These are phyloP conservation scores for Xerocomellus dryophilus DNA, from an alignment of 768 basidiomycete genomes.

Conservation along the genomic window DNA sequence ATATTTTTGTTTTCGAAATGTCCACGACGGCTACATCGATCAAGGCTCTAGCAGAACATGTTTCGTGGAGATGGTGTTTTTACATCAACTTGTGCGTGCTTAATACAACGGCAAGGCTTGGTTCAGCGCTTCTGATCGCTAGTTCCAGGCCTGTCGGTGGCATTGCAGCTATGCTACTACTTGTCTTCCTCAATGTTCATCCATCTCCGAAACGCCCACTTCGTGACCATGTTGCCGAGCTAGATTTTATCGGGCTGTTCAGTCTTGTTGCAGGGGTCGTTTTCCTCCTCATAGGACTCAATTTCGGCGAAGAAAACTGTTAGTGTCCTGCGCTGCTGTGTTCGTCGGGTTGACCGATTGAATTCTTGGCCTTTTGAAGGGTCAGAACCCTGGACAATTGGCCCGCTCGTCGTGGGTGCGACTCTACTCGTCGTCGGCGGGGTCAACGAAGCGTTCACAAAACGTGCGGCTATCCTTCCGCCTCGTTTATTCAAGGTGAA, in stretches of 20 bases:
- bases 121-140: not conserved
- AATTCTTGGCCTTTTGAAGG: constrained; percentile 34
- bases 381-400: constrained; percentile 55
- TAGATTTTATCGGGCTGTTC: constrained; percentile 68
- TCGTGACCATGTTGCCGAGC: constrained; percentile 53
- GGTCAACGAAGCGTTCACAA: constrained; percentile 60
- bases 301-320: constrained; percentile 65
- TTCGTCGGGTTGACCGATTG: not conserved
- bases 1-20: not conserved
- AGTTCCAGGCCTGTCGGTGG: constrained; percentile 63
- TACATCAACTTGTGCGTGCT: constrained; percentile 65
- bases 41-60: constrained; percentile 68
- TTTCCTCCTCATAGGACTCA: constrained; percentile 70
- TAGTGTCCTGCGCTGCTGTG: constrained; percentile 22
- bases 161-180: constrained; percentile 54
- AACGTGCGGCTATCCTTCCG: constrained; percentile 66
- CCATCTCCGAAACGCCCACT: constrained; percentile 60
- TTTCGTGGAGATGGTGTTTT: constrained; percentile 82
- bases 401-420: constrained; percentile 52
- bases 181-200: constrained; percentile 73
- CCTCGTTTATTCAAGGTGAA: constrained; percentile 67
- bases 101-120: not conserved
- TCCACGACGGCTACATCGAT: not conserved
- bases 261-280: constrained; percentile 62
- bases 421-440: constrained; percentile 47